Evolutionary conservation across 1,139 yeast genomes (phyloP).

Genomic region (Torulaspora pretoriensis): DNA sequence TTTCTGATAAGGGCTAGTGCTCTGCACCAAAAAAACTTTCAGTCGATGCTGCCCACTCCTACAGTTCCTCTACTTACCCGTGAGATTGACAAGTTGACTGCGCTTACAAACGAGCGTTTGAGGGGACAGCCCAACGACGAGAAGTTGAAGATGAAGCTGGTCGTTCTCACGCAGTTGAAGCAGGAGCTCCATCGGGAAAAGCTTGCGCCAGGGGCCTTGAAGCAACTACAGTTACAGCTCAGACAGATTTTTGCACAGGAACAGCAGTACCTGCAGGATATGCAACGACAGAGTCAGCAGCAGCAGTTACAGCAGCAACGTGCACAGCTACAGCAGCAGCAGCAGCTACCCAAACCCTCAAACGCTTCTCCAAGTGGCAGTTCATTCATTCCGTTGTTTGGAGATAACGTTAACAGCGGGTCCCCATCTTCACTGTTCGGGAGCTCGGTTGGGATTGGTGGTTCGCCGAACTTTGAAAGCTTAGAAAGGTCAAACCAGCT

Average conservation of each 20-base stretch:
- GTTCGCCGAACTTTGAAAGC: constrained; percentile 20
- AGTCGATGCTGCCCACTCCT: constrained; percentile 32
- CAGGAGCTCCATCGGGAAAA: constrained; percentile 36
- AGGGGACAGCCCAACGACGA: constrained; percentile 39
- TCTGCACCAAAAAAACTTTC: constrained; percentile 35
- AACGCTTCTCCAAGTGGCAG: constrained; percentile 10
- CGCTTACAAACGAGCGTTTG: constrained; percentile 40
- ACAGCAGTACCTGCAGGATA: constrained; percentile 31
- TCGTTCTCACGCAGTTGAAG: constrained; percentile 37
- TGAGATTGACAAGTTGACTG: constrained; percentile 42
- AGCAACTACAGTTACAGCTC: constrained; percentile 43
- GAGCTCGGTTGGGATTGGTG: constrained; percentile 12
- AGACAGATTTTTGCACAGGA: constrained; percentile 37
- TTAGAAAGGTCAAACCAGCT: constrained; percentile 22
- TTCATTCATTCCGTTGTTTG: constrained; percentile 25
- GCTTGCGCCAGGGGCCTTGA: constrained; percentile 40
- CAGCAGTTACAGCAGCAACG: constrained; percentile 20
- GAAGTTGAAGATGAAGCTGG: constrained; percentile 38
- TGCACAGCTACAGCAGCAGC: constrained; percentile 21
- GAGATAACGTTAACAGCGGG: constrained; percentile 12
- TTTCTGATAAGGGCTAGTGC: constrained; percentile 61
- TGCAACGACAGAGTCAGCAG: constrained; percentile 26
- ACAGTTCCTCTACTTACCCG: constrained; percentile 31
- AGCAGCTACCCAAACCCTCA: constrained; percentile 18
- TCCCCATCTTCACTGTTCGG: constrained; percentile 28